Base-by-base conservation (phyloP, 2,329 filamentous ascomycete genomes). In the Penicillium sp. region DNA sequence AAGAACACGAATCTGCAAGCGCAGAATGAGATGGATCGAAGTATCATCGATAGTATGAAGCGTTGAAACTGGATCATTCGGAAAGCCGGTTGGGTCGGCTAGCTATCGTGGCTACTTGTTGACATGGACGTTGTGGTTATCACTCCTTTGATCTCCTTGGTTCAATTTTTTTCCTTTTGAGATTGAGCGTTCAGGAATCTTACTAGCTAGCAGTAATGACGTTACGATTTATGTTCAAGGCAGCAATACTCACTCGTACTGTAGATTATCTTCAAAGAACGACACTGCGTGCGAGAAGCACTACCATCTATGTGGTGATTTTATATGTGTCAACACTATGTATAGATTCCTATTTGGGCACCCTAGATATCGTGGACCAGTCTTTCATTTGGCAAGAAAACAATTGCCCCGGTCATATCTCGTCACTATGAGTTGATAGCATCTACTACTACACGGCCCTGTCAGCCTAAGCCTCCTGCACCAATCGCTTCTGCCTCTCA, bases 1-100 rank as follows among this genome's bases (percentile, higher is more conserved):
- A 78, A 88, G 66, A 79, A 96, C 81, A 75, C 73, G 5, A 77
- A 76, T 12, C 71, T 89, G 38, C 83, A 87, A 69, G 80, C 81
- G 14, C 83, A 87, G 69, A 73, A 79, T 43, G 82, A 86, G 68
- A 79, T 83, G 57, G 81, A 84, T 69, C 81, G 77, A 60, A 77
- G 74, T 31, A 71, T 82, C 14, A 77, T 82, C 55, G 69, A 71
- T 57, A 73, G 75, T 56, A 64, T 79, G 67, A 77, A 42, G 7
- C 39, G 50, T 14, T 49, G 35, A 48, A 12, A 37, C 25, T n/a
- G 38, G 17, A 20, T 20, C 20, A 10, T 20, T 34, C 10, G 25
- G 15, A 17, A 10, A 8, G 22, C 12, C 3, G 4, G 8, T 35
- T 35, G 12, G 3, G 15, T 12, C 15, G 12, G 25, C 37, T 35